Evolutionary conservation across 331 rosid genomes (phyloP).

Genomic region (Malus hybrid): DNA sequence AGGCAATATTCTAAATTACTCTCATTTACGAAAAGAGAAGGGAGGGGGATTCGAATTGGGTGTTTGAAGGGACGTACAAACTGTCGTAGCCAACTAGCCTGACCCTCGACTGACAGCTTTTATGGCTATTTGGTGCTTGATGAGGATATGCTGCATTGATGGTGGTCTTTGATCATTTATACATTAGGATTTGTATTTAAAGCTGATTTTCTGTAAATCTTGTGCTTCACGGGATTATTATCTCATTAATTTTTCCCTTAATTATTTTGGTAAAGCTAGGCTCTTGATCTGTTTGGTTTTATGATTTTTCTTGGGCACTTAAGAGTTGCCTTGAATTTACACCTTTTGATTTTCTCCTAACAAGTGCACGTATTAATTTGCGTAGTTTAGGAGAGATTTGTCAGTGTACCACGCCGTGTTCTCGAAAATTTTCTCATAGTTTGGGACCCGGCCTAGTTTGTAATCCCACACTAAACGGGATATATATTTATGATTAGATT

Average conservation of each 20-base stretch:
- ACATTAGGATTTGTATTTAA: not conserved
- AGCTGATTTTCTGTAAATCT: not conserved
- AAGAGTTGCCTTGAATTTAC: not conserved
- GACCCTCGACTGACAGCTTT: not conserved
- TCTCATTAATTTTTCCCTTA: slow-evolving; percentile 1
- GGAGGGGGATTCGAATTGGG: not conserved
- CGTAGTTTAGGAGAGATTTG: not conserved
- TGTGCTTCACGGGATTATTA: not conserved
- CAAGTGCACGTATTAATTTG: not conserved
- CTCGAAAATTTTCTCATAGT: not conserved
- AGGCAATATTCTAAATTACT: too few species aligned
- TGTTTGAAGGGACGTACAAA: not conserved
- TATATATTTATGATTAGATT: not conserved
- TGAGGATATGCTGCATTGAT: not conserved
- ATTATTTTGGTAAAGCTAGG: not conserved
- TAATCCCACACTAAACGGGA: not conserved
- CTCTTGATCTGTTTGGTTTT: not conserved
- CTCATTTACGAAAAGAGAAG: not conserved
- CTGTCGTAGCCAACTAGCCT: not conserved
- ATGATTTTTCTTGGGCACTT: not conserved
- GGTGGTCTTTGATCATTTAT: not conserved
- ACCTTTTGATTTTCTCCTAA: not conserved
- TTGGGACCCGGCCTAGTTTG: not conserved
- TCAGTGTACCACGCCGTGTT: too few species aligned
- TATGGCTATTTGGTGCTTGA: not conserved